These are phyloP conservation scores for Chrysoporthe puriensis DNA, from an alignment of 2,329 filamentous ascomycete species.

Conservation along the genomic window DNA sequence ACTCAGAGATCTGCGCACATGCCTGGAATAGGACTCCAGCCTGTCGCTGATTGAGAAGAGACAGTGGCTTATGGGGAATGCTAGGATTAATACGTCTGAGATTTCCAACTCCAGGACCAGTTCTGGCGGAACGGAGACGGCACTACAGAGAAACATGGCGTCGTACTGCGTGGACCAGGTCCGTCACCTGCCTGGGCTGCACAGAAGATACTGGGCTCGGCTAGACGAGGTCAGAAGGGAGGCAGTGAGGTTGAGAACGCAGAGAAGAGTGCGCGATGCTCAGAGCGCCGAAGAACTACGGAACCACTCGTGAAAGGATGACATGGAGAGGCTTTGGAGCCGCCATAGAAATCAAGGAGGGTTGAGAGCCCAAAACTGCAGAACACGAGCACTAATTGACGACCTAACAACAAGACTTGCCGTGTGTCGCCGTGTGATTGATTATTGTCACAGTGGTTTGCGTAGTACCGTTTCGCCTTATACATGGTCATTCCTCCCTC, in stretches of 20 bases:
- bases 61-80: conserved; percentile 6
- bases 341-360: not conserved
- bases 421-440: not conserved
- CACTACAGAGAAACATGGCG: not conserved
- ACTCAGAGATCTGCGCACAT: conserved; percentile 5
- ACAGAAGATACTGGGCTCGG: conserved; percentile 2
- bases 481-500: not conserved
- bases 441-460: not conserved
- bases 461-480: not conserved
- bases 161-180: conserved; percentile 10
- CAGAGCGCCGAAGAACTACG: not conserved
- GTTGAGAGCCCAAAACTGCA: not conserved
- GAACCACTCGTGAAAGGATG: not conserved
- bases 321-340: not conserved
- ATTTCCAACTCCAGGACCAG: no score
- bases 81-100: not conserved
- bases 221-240: conserved; percentile 5
- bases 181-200: conserved; percentile 3
- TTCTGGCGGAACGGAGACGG: not conserved
- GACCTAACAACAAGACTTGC: not conserved
- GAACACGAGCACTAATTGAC: not conserved
- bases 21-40: conserved; percentile 21
- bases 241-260: conserved; percentile 14
- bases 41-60: conserved; percentile 16
- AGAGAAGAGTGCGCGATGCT: conserved; percentile 8